Evolutionary conservation across 1,139 yeast species (phyloP).

Genomic region (Entelexis paramagnoliae): DNA sequence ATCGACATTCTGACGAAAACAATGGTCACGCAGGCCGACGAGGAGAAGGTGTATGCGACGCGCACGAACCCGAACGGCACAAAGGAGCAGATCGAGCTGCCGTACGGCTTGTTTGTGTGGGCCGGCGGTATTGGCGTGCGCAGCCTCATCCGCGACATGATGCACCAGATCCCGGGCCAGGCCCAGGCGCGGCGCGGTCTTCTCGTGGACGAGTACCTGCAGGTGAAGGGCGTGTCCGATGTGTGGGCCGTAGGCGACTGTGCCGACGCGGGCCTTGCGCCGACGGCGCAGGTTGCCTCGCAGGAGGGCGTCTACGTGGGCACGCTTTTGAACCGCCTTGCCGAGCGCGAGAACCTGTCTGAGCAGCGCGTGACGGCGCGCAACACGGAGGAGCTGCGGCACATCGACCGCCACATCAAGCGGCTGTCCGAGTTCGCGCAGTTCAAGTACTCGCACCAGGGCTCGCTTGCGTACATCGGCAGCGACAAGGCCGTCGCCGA

Average conservation of each 20-base stretch:
- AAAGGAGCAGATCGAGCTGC: slow-evolving; percentile 51
- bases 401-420: slow-evolving; percentile 35
- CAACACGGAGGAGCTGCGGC: slow-evolving; percentile 31
- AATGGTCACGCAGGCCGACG: slow-evolving; percentile 76
- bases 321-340: slow-evolving; percentile 54
- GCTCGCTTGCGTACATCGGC: slow-evolving; percentile 63
- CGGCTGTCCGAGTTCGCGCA: slow-evolving; percentile 66
- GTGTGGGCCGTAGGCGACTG: slow-evolving; percentile 92
- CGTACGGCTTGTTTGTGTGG: slow-evolving; percentile 91
- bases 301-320: slow-evolving; percentile 87
- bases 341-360: slow-evolving; percentile 52
- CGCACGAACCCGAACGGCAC: slow-evolving; percentile 59
- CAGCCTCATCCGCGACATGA: slow-evolving; percentile 57
- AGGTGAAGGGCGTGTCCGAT: slow-evolving; percentile 73
- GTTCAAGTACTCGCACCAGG: slow-evolving; percentile 54
- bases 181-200: slow-evolving; percentile 74
- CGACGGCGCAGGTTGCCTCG: slow-evolving; percentile 95
- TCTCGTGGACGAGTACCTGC: slow-evolving; percentile 69
- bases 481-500: slow-evolving; percentile 92
- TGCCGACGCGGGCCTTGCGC: slow-evolving; percentile 79
- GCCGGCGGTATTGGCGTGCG: slow-evolving; percentile 95
- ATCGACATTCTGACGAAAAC: slow-evolving; percentile 72
- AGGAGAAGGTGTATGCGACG: slow-evolving; percentile 56
- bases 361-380: slow-evolving; percentile 30
- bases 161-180: slow-evolving; percentile 66